Evolutionary conservation across 2,329 filamentous ascomycete genomes (phyloP), one percentile per base, ranked within the genome.

Genomic region (Aspergillus ibericus): DNA sequence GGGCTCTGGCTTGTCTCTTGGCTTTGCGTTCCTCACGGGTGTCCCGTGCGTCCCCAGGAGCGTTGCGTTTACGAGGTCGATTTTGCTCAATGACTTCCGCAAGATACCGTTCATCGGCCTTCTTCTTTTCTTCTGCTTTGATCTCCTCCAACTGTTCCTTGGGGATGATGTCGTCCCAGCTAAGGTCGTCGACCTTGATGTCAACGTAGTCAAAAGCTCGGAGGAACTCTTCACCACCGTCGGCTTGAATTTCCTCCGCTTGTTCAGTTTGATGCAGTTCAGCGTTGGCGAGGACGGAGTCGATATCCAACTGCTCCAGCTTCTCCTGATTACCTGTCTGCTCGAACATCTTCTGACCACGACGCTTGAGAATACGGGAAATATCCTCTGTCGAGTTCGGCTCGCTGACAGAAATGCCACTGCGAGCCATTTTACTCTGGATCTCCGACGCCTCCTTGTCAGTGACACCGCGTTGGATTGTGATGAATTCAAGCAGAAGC

Each of bases 311-410:
- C 76, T 97, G 92, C 77, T 99, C 95, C 5, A 99, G 83, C 72
- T 96, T 95, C 78, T 93, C 90, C 76, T 99, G 95, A 72, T 99
- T 99, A 59, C 92, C 91, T 10, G 91, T 95, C 74, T 97, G 93
- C 76, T 98, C 93, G 67, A 99, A 99, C 89, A 99, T 96, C 77
- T 95, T 96, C 72, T 97, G 95, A n/a, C 95, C 96, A 66, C 95
- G 90, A 77, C 93, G 92, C 80, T 98, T 98, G 70, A 99, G 84
- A 59, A 99, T 96, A 75, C 91, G 90, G 62, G 95, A 96, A 65
- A 98, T 98, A 70, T 97, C 95, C 64, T 96, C 93, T 0, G 91
- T 91, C 2, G 92, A 96, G 59, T 88, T 93, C 7, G 93, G 93
- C 67, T 96, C 93, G 55, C 89, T 88, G 35, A 82, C 75, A 27